Conservation (phyloP, 139 green algal genomes). For the Micractinium conductrix region DNA sequence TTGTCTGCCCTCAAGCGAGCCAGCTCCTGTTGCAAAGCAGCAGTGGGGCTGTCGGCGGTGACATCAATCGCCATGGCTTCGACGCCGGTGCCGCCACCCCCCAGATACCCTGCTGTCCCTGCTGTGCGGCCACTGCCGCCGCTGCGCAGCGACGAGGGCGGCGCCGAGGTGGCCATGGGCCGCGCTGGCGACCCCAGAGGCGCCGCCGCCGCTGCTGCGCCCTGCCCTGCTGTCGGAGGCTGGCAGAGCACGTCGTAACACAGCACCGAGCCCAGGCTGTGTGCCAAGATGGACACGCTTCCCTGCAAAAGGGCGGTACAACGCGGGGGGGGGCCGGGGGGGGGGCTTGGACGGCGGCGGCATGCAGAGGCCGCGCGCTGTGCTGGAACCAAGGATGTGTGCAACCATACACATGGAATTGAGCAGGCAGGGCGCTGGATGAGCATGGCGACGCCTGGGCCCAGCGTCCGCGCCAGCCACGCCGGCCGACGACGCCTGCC, state of each 20-base stretch:
- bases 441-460: too few species aligned
- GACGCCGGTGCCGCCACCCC: neutral
- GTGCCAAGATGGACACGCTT: constrained; percentile 70
- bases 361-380: too few species aligned
- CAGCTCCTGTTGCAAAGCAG: constrained; percentile 25
- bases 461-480: too few species aligned
- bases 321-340: too few species aligned
- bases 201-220: too few species aligned
- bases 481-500: constrained; percentile 22
- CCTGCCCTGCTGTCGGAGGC: constrained; percentile 59
- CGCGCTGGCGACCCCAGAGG: neutral
- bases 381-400: neutral
- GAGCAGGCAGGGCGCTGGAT: neutral
- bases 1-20: constrained; percentile 39
- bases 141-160: neutral
- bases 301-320: constrained; percentile 35
- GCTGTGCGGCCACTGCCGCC: neutral
- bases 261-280: constrained; percentile 78
- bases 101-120: neutral
- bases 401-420: neutral
- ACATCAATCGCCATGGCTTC: neutral
- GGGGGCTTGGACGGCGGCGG: too few species aligned
- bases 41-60: constrained; percentile 1
- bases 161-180: neutral
- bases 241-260: constrained; percentile 79